Base-by-base conservation (phyloP, 2,329 filamentous ascomycete genomes). In the Tolypocladium amazonense region DNA sequence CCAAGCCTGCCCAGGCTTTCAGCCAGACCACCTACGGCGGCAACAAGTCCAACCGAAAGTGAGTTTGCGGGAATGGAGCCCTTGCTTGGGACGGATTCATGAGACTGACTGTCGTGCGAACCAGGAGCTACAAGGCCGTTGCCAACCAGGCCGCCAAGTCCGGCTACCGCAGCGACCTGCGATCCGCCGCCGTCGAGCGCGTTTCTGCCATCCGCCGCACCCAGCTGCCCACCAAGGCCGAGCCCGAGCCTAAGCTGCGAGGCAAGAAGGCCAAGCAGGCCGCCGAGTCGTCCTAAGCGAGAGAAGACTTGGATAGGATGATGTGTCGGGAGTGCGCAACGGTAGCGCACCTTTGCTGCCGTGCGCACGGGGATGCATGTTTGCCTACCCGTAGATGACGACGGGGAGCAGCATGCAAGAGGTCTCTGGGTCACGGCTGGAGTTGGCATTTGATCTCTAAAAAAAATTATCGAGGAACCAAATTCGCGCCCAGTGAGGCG, bases 81-180 rank as follows among this genome's bases (percentile, higher is more conserved):
- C 23, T 23, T 27, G 39, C 11, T 23, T 47, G 20, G 33, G 20
- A 25, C 2, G 39, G 14, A 25, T 27, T 23, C 20, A 20, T 8
- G 27, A 58, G 23, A 27, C 65, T 69, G 60, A 67, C 61, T 70
- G 62, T 66, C 53, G 35, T 58, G 39, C 57, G 59, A 60, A 65
- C 57, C 66, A 94, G 91, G 85, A 88, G 89, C 80, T 97, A 92
- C 87, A 90, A 89, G 81, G 83, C 84, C 71, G 86, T 97, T 75
- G 92, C 92, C 79, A 88, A 85, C 81, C 81, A 82, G 75, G 86
- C 87, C 70, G 88, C 91, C 76, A 92, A 91, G 86, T 83, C 84
- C 75, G 85, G 87, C 73, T 99, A 97, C 88, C 90, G 89, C 70
- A 71, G 83, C 71, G 89, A 93, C 75, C 83, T 92, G 77, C 88